Evolutionary conservation across 2,329 filamentous ascomycete genomes (phyloP), one percentile per base, ranked within the genome.

Genomic region (Cadophora malorum): DNA sequence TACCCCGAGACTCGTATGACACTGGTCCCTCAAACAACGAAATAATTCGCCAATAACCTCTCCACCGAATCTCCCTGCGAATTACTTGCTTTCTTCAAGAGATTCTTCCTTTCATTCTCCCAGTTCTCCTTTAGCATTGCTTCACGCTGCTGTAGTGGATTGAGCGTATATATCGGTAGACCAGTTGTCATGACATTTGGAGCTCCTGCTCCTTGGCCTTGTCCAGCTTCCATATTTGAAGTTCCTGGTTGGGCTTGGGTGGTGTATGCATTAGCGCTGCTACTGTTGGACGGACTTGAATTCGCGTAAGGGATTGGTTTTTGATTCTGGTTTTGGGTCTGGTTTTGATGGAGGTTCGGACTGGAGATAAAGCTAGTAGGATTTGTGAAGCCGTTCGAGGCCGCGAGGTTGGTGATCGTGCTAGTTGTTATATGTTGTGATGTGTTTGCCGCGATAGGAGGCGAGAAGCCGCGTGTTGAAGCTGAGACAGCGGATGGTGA

Each of bases 141-240:
- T 71, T 84, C 83, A 38, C 80, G 78, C 69, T 85, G 82, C 71
- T 84, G 80, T 12, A 83, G 77, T n/a, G 83, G 82, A 65, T 81
- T 82, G 68, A 81, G 75, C 1, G 68, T 63, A 50, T 73, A 79
- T 68, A 67, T 81, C 33, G 79, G 41, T 78, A 80, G 23, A 76
- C 71, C 56, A 1, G 41, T 60, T 9, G 25, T 41, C 35, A 60
- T 41, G 19, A 52, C 35, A 9, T 50, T 65, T 19, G 63, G 47
- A 4, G 33, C 47, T 25, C 60, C 38, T 33, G 47, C 41, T 45
- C 50, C 41, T 45, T 45, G 41, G 35, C 35, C 35, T 38, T 38
- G 35, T 9, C 35, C 35, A 4, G 35, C 35, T 38, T 7, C 35
- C 8, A 38, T 4, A 7, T 9, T 38, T 38, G 41, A 19, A 19